Conservation (phyloP, 2,329 filamentous ascomycete genomes). For the Phialophora expanda region DNA sequence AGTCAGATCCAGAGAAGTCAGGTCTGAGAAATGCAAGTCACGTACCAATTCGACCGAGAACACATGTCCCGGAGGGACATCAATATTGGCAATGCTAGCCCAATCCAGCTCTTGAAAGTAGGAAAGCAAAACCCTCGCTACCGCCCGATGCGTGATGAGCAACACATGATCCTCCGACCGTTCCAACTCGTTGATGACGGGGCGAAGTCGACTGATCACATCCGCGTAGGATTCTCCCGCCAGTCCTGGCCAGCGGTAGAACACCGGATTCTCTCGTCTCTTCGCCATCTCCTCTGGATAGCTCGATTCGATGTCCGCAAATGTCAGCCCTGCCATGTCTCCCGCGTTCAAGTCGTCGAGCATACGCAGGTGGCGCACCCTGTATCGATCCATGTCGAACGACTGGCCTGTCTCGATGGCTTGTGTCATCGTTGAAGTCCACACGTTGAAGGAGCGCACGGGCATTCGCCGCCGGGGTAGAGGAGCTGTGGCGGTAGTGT, state of each 20-base stretch:
- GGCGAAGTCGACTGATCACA: constrained; percentile 89
- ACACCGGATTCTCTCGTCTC: constrained; percentile 82
- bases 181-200: constrained; percentile 96
- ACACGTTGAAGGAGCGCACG: constrained; percentile 75
- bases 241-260: constrained; percentile 93
- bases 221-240: constrained; percentile 96
- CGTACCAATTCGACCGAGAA: constrained; percentile 83
- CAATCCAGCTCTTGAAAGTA: constrained; percentile 93
- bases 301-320: constrained; percentile 78
- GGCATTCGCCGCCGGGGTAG: constrained; percentile 62
- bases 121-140: constrained; percentile 88
- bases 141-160: constrained; percentile 87
- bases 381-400: constrained; percentile 93
- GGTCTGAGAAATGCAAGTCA: constrained; percentile 7
- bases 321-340: constrained; percentile 91
- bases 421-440: constrained; percentile 94
- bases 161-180: constrained; percentile 94
- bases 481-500: neutral
- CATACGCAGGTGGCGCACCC: constrained; percentile 96
- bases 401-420: constrained; percentile 84
- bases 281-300: constrained; percentile 79
- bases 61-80: constrained; percentile 89
- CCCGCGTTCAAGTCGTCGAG: constrained; percentile 94
- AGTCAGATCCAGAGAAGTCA: neutral
- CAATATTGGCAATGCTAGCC: constrained; percentile 89